Evolutionary conservation across 1,284 basidiomycete species (phyloP).

Genomic region (Austroboletus novae-zelandiae): DNA sequence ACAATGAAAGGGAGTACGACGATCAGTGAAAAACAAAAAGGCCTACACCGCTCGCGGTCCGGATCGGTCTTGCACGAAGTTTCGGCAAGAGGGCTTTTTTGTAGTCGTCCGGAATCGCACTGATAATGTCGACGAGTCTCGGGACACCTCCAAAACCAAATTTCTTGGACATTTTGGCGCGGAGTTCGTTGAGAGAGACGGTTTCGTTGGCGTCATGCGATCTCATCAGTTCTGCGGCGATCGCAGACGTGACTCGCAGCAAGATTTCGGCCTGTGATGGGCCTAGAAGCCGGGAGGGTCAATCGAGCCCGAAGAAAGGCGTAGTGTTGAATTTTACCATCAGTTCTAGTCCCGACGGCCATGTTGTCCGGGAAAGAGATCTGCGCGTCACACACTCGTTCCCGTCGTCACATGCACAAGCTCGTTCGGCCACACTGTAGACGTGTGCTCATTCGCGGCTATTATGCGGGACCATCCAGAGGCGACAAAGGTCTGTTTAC

Average conservation of each 20-base stretch:
- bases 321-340: slow-evolving; percentile 28
- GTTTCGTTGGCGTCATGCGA: slow-evolving; percentile 77
- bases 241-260: slow-evolving; percentile 90
- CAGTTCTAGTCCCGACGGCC: slow-evolving; percentile 43
- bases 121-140: slow-evolving; percentile 95
- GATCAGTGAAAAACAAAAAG: background rate
- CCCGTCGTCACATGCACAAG: slow-evolving; percentile 7
- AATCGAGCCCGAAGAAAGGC: background rate
- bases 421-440: slow-evolving; percentile 13
- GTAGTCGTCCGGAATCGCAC: slow-evolving; percentile 97
- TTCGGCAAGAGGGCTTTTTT: slow-evolving; percentile 90
- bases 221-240: slow-evolving; percentile 91
- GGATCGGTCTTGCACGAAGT: slow-evolving; percentile 90
- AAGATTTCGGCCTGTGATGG: slow-evolving; percentile 89
- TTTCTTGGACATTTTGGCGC: slow-evolving; percentile 88
- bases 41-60: slow-evolving; percentile 93
- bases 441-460: slow-evolving; percentile 4
- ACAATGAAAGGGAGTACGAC: background rate
- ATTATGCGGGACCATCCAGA: slow-evolving; percentile 22
- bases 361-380: slow-evolving; percentile 19
- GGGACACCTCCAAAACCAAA: slow-evolving; percentile 86
- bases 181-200: slow-evolving; percentile 87
- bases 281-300: slow-evolving; percentile 37
- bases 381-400: slow-evolving; percentile 1
- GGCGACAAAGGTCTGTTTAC: slow-evolving; percentile 28